Percentiles rank a stretch among this genome's conserved stretches.
phyloP scores from a whole-genome alignment of 805 yeast genomes.

The Candida awuae region DNA sequence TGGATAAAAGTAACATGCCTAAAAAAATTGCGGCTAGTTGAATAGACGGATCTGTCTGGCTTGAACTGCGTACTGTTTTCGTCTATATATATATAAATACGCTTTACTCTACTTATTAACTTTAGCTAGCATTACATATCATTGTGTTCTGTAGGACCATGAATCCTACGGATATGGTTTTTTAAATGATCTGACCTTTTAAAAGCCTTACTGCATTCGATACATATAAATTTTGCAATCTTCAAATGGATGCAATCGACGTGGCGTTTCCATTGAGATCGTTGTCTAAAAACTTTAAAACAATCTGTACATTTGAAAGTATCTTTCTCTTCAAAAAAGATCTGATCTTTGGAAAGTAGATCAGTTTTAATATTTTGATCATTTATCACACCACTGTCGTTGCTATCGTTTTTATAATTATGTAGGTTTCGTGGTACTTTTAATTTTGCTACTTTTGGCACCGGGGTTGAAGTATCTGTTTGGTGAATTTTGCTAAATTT shows the following conservation, averaged over 20 bases:
- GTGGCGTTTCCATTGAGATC: constrained; percentile 62
- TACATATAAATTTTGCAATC: constrained; percentile 48
- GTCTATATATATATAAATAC: too few relatives aligned
- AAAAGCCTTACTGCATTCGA: constrained; percentile 50
- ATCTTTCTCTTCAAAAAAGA: constrained; percentile 7
- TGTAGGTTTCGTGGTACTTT: neutral
- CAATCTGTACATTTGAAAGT: constrained; percentile 29
- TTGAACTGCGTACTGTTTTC: too few relatives aligned
- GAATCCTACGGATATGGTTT: constrained; percentile 48
- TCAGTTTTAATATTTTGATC: neutral
- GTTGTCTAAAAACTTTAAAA: constrained; percentile 43
- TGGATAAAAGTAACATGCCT: too few relatives aligned
- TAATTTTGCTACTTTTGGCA: constrained; percentile 3
- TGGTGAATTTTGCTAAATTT: neutral
- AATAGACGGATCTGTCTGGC: too few relatives aligned
- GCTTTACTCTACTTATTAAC: too few relatives aligned
- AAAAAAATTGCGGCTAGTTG: too few relatives aligned
- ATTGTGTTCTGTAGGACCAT: constrained; percentile 5
- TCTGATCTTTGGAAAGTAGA: neutral
- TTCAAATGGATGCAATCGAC: constrained; percentile 53
- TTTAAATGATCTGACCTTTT: constrained; percentile 60
- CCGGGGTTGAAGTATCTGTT: neutral
- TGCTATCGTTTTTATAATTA: neutral
- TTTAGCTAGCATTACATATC: too few relatives aligned
- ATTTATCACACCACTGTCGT: too few relatives aligned